Evolutionary conservation across 108 stramenopile genomes (phyloP).

Genomic region (Schizochytrium sp.): DNA sequence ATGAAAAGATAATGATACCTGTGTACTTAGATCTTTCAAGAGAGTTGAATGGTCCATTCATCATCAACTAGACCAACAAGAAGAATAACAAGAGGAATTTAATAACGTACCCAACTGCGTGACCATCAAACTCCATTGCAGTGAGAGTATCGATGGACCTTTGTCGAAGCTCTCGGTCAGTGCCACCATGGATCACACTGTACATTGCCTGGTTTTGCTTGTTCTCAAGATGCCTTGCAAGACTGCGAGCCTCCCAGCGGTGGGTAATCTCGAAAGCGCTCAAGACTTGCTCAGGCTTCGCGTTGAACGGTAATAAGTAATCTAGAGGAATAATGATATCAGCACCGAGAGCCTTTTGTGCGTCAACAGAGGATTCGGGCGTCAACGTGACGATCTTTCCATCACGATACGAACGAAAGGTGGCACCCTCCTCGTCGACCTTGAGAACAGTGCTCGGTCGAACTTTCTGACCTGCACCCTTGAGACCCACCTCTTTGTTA

Average conservation of each 20-base stretch:
- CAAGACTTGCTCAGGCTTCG: conserved; percentile 76
- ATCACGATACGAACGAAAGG: conserved; percentile 88
- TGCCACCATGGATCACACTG: conserved; percentile 90
- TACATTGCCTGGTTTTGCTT: conserved; percentile 89
- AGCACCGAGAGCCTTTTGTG: conserved; percentile 89
- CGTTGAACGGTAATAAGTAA: conserved; percentile 89
- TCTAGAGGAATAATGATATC: conserved; percentile 96
- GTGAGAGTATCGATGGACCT: conserved; percentile 86
- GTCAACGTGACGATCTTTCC: conserved; percentile 85
- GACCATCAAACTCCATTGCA: conserved; percentile 91
- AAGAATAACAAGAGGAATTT: no score
- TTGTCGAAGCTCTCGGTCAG: conserved; percentile 83
- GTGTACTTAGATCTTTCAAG: no score
- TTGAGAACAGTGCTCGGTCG: conserved; percentile 72
- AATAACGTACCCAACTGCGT: conserved; percentile 74
- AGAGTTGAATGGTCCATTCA: no score
- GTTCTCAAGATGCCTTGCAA: conserved; percentile 84
- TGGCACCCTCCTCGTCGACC: conserved; percentile 88
- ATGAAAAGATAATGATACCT: no score
- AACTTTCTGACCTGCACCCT: conserved; percentile 67
- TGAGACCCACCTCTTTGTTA: conserved; percentile 81
- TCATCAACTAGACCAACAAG: no score
- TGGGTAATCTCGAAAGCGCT: conserved; percentile 87
- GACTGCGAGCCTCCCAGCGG: conserved; percentile 90
- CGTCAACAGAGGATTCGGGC: conserved; percentile 87